A percentile compares a stretch with the other conserved stretches of the same genome.
Evolutionary conservation across 2,329 filamentous ascomycete genomes (phyloP).

Genomic region (Cryoendolithus antarcticus): DNA sequence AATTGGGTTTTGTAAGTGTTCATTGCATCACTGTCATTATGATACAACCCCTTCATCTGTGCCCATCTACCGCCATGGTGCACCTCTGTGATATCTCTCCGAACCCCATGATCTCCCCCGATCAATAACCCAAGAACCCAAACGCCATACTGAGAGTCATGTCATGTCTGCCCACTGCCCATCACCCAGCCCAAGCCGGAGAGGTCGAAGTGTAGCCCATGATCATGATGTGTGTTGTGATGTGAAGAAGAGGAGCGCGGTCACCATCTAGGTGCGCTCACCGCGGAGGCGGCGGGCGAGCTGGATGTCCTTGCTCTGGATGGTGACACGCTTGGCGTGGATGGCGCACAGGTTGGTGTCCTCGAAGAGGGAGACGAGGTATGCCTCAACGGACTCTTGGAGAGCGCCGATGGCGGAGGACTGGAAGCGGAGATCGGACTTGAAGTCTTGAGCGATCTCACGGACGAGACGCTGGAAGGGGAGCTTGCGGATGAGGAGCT

Average conservation of each 20-base stretch:
- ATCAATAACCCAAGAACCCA: slow-evolving; percentile 15
- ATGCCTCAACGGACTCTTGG: slow-evolving; percentile 89
- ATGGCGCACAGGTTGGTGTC: slow-evolving; percentile 93
- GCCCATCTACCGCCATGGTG: slow-evolving; percentile 13
- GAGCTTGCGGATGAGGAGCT: slow-evolving; percentile 70
- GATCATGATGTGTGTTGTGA: slow-evolving; percentile 12
- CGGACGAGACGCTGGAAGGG: slow-evolving; percentile 70
- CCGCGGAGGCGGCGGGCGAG: slow-evolving; percentile 53
- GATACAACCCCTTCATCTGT: slow-evolving; percentile 22
- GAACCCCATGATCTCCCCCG: slow-evolving; percentile 11
- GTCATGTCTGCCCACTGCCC: slow-evolving; percentile 17
- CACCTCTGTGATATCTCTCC: slow-evolving; percentile 22
- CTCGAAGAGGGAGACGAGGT: slow-evolving; percentile 91
- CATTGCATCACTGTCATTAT: slow-evolving; percentile 27
- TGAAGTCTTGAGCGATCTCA: slow-evolving; percentile 56
- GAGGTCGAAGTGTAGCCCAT: slow-evolving; percentile 20
- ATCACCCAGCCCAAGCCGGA: slow-evolving; percentile 16
- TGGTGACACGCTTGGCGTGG: slow-evolving; percentile 91
- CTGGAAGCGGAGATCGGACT: slow-evolving; percentile 79
- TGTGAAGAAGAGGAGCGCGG: slow-evolving; percentile 13
- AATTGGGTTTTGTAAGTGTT: slow-evolving; percentile 5
- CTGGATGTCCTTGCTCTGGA: slow-evolving; percentile 88
- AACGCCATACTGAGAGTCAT: slow-evolving; percentile 12
- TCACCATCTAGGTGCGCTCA: slow-evolving; percentile 36
- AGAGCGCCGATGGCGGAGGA: slow-evolving; percentile 86